phyloP scores from a whole-genome alignment of 352 stramenopile genomes.

The Pythium oligandrum region DNA sequence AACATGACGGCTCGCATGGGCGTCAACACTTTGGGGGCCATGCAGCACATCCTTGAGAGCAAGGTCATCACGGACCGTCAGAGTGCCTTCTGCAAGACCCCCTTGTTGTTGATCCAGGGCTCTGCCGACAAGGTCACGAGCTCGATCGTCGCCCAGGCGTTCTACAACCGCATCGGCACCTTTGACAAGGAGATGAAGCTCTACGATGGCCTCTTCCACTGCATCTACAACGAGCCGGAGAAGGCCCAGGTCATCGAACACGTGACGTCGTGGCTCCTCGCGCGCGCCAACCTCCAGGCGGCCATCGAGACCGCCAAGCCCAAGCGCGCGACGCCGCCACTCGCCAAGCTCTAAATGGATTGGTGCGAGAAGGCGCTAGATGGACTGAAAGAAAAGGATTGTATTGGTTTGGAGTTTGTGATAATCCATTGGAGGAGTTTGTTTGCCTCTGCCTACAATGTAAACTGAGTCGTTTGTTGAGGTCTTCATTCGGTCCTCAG shows the following conservation, averaged over 20 bases:
- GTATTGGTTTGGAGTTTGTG: no score
- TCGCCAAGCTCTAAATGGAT: neutral
- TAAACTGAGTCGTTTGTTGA: no score
- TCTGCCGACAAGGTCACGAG: conserved; percentile 45
- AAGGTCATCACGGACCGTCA: conserved; percentile 8
- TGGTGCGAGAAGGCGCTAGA: no score
- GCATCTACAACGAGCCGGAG: conserved; percentile 59
- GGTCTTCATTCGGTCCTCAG: no score
- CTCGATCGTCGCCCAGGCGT: conserved; percentile 24
- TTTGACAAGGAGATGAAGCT: conserved; percentile 60
- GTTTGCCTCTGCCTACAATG: no score
- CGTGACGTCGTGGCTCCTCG: conserved; percentile 30
- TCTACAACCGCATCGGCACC: conserved; percentile 36
- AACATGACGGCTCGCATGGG: conserved; percentile 40
- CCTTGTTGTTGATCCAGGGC: conserved; percentile 40
- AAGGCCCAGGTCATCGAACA: conserved; percentile 45
- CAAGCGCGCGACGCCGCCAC: conserved; percentile 2
- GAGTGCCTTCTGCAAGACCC: conserved; percentile 22
- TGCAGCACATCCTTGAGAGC: conserved; percentile 14
- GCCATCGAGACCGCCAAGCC: neutral
- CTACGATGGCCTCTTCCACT: conserved; percentile 58
- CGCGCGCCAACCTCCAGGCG: conserved; percentile 2
- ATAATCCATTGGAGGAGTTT: no score
- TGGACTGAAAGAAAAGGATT: no score
- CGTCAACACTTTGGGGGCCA: conserved; percentile 21